phyloP scores from a whole-genome alignment of 176 grass and related monocot genomes.

The Avena insularis region DNA sequence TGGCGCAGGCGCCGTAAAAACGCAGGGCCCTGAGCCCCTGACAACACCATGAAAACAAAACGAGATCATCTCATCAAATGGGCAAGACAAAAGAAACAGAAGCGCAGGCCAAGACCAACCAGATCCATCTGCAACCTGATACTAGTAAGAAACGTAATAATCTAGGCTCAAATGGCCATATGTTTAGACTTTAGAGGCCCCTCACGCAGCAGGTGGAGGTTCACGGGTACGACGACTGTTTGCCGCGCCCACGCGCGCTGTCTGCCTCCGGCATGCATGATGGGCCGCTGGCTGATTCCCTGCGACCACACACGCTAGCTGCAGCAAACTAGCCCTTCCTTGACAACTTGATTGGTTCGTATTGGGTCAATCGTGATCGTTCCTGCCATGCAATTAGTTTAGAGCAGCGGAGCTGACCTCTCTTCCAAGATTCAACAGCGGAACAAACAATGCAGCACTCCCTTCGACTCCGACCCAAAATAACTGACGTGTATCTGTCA shows the following conservation, averaged over 20 bases:
- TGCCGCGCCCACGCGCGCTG: not conserved
- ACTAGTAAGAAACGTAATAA: too few relatives aligned
- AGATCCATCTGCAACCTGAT: not conserved
- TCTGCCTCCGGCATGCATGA: not conserved
- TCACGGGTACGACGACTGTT: slow-evolving; percentile 38
- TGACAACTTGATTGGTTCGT: not conserved
- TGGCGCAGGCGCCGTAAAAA: not conserved
- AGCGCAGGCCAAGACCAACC: not conserved
- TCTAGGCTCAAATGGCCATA: not conserved
- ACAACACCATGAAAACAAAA: slow-evolving; percentile 31
- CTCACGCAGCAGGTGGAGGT: not conserved
- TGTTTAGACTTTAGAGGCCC: not conserved
- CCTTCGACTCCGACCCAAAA: too few relatives aligned
- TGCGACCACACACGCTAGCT: not conserved
- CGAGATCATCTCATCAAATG: not conserved
- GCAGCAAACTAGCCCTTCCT: not conserved
- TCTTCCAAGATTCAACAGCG: too few relatives aligned
- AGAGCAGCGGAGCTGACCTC: too few relatives aligned
- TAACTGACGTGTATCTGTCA: too few relatives aligned
- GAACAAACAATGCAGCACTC: too few relatives aligned
- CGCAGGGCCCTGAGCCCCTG: slow-evolving; percentile 7
- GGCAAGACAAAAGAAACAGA: not conserved
- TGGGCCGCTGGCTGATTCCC: not conserved
- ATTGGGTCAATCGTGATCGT: not conserved
- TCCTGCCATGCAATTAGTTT: not conserved